Evolutionary conservation across 202 grass and related monocot genomes (phyloP).

Genomic region (Miscanthus sacchariflorus): DNA sequence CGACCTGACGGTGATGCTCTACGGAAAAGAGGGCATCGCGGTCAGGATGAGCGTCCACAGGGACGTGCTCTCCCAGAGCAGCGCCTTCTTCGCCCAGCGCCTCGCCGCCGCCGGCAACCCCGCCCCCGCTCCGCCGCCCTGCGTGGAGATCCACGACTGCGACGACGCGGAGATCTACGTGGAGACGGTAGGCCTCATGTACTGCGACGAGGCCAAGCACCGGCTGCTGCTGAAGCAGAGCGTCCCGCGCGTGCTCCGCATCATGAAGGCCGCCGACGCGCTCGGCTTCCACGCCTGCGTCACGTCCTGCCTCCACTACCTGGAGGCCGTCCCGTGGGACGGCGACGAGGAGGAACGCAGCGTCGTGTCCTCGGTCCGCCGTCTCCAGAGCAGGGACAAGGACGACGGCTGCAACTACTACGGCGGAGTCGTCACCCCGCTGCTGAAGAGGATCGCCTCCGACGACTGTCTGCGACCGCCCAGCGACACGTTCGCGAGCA

Average conservation of each 20-base stretch:
- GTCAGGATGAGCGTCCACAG: slow-evolving; percentile 84
- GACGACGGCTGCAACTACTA: slow-evolving; percentile 24
- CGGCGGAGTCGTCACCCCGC: slow-evolving; percentile 38
- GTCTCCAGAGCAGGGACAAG: slow-evolving; percentile 51
- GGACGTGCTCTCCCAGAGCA: slow-evolving; percentile 66
- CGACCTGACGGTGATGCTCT: slow-evolving; percentile 78
- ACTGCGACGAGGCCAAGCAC: slow-evolving; percentile 80
- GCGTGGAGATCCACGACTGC: slow-evolving; percentile 74
- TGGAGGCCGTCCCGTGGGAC: slow-evolving; percentile 88
- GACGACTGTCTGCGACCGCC: slow-evolving; percentile 39
- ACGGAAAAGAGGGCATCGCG: slow-evolving; percentile 78
- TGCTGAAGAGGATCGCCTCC: slow-evolving; percentile 74
- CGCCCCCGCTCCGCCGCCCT: slow-evolving; percentile 35
- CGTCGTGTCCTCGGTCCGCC: slow-evolving; percentile 66
- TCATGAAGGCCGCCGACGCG: slow-evolving; percentile 82
- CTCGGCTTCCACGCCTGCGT: slow-evolving; percentile 75
- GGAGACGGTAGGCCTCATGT: slow-evolving; percentile 90
- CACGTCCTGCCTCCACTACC: slow-evolving; percentile 83
- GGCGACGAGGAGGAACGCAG: slow-evolving; percentile 87
- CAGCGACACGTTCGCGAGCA: slow-evolving; percentile 65
- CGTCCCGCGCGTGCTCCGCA: slow-evolving; percentile 80
- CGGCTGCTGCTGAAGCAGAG: slow-evolving; percentile 77
- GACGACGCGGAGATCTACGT: slow-evolving; percentile 93
- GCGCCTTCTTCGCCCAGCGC: slow-evolving; percentile 70
- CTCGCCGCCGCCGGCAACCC: slow-evolving; percentile 38